phyloP scores from a whole-genome alignment of 495 filamentous ascomycete species.

The Aspergillus heteromorphus region DNA sequence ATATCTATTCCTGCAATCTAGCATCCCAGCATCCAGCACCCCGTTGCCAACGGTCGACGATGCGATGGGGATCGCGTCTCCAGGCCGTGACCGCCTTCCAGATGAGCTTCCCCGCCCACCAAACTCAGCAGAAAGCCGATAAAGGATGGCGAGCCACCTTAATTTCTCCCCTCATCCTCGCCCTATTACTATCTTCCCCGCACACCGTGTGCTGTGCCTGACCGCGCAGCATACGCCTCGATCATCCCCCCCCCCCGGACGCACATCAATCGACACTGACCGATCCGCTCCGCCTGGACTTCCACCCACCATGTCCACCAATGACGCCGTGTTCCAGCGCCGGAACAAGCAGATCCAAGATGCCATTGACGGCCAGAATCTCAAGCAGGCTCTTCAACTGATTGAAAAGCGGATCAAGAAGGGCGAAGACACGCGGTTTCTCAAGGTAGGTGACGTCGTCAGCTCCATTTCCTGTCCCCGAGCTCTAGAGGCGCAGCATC shows the following conservation, averaged over 20 bases:
- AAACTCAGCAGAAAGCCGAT: constrained; percentile 13
- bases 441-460: constrained; percentile 24
- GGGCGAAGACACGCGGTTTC: constrained; percentile 46
- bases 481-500: neutral
- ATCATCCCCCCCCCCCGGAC: neutral
- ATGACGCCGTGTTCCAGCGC: constrained; percentile 44
- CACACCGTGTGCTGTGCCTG: constrained; percentile 27
- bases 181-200: constrained; percentile 5
- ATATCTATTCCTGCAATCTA: no score
- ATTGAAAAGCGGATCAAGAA: constrained; percentile 58
- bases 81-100: constrained; percentile 23
- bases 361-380: constrained; percentile 50
- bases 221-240: constrained; percentile 22
- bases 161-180: constrained; percentile 16
- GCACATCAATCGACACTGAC: neutral
- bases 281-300: neutral
- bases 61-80: neutral
- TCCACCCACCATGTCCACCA: constrained; percentile 27
- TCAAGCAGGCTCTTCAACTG: constrained; percentile 55
- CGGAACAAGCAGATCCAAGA: constrained; percentile 56
- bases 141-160: constrained; percentile 1
- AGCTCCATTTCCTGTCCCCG: neutral
- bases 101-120: constrained; percentile 25
- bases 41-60: no score
- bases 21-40: no score